A percentile compares a stretch with the other conserved stretches of the same genome.
phyloP scores from a whole-genome alignment of 495 filamentous ascomycete genomes.

The Aspergillus affinis region DNA sequence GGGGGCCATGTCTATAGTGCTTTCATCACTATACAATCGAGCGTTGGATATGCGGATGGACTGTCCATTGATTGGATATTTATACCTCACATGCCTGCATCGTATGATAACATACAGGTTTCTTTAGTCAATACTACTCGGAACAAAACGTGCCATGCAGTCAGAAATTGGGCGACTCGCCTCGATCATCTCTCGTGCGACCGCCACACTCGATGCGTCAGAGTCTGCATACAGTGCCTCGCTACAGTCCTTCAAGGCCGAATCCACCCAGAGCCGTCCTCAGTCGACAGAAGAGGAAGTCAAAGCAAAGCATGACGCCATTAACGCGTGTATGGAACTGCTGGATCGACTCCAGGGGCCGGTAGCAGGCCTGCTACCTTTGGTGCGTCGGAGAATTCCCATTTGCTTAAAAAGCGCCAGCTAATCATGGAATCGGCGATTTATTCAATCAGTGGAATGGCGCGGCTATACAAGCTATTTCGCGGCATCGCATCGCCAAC shows the following conservation, averaged over 20 bases:
- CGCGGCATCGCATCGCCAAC: constrained; percentile 29
- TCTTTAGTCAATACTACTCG: background rate
- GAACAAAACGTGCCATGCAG: background rate
- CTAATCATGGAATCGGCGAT: background rate
- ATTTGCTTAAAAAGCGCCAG: background rate
- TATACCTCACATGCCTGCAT: background rate
- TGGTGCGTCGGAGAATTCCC: constrained; percentile 7
- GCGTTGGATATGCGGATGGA: background rate
- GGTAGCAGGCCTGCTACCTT: constrained; percentile 12
- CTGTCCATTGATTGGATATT: background rate
- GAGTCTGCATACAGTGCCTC: background rate
- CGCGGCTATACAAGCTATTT: constrained; percentile 29
- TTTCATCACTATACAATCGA: background rate
- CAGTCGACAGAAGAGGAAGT: background rate
- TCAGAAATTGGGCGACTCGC: background rate
- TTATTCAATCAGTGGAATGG: constrained; percentile 10
- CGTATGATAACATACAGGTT: background rate
- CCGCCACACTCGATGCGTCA: background rate
- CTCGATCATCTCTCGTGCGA: background rate
- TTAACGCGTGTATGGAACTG: constrained; percentile 12
- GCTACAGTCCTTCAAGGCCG: background rate
- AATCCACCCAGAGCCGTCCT: background rate
- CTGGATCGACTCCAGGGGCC: constrained; percentile 20
- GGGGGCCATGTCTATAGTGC: background rate
- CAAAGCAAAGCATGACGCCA: background rate